Conservation (phyloP, 495 filamentous ascomycete species). For the Xylaria flabelliformis region DNA sequence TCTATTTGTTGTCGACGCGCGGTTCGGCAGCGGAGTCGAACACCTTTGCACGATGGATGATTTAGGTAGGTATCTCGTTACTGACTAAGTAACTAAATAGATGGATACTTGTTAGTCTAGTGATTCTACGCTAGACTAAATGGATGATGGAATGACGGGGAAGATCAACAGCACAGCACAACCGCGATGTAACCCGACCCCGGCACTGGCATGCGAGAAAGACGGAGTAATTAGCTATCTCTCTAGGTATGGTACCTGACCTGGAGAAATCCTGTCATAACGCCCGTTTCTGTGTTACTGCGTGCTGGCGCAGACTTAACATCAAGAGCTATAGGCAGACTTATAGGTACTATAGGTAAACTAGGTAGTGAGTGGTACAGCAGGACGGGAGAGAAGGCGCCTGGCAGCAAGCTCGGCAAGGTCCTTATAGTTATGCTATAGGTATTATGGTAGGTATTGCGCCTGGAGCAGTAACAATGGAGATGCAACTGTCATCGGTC, state of each 20-base stretch:
- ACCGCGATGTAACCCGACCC: constrained; percentile 10
- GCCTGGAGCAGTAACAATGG: neutral
- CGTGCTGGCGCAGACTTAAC: neutral
- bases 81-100: too few relatives aligned
- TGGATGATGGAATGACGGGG: neutral
- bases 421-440: too few relatives aligned
- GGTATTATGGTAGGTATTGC: too few relatives aligned
- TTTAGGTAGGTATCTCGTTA: too few relatives aligned
- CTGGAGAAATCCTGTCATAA: neutral
- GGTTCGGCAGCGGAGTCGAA: neutral
- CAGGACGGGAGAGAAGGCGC: too few relatives aligned
- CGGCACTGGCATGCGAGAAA: constrained; percentile 19
- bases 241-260: neutral
- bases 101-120: neutral
- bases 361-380: too few relatives aligned
- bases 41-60: neutral
- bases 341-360: too few relatives aligned
- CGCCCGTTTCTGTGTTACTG: neutral
- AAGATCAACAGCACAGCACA: neutral
- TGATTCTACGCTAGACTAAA: neutral
- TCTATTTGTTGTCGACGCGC: constrained; percentile 15
- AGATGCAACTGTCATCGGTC: neutral
- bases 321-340: too few relatives aligned
- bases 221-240: neutral
- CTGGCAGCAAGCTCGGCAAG: too few relatives aligned